These are phyloP conservation scores for Erucastrum elatum DNA, from an alignment of 345 rosid genomes.

Conservation along the genomic window DNA sequence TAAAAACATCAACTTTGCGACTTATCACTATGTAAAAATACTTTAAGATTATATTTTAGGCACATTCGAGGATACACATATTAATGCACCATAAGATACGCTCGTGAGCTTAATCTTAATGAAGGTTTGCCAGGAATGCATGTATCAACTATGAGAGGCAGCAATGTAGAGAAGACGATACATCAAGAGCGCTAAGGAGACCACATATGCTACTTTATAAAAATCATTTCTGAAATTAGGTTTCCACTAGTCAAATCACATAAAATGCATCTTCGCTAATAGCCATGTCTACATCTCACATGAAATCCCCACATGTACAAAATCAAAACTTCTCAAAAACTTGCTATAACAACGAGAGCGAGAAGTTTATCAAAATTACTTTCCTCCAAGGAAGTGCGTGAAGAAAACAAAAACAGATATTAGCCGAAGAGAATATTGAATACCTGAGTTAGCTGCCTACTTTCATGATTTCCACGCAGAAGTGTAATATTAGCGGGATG, in stretches of 20 bases:
- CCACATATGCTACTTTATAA: conserved; percentile 1
- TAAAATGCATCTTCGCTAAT: conserved; percentile 35
- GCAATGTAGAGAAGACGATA: background rate
- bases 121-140: no score
- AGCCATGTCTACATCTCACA: conserved; percentile 32
- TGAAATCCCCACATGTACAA: conserved; percentile 26
- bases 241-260: conserved; percentile 27
- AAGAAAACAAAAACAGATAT: background rate
- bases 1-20: background rate
- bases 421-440: conserved; percentile 18
- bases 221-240: conserved; percentile 31
- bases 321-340: conserved; percentile 25
- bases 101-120: no score
- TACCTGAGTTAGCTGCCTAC: conserved; percentile 99
- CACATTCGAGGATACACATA: no score
- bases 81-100: no score
- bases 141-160: background rate
- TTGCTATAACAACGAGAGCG: conserved; percentile 19
- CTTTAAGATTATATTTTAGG: no score
- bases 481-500: conserved; percentile 97
- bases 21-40: background rate
- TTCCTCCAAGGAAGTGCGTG: conserved; percentile 1
- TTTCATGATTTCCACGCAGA: conserved; percentile 98
- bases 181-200: conserved; percentile 17
- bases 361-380: conserved; percentile 12